Base-by-base conservation (phyloP, 2,329 filamentous ascomycete species). In the Apiospora malaysiana region DNA sequence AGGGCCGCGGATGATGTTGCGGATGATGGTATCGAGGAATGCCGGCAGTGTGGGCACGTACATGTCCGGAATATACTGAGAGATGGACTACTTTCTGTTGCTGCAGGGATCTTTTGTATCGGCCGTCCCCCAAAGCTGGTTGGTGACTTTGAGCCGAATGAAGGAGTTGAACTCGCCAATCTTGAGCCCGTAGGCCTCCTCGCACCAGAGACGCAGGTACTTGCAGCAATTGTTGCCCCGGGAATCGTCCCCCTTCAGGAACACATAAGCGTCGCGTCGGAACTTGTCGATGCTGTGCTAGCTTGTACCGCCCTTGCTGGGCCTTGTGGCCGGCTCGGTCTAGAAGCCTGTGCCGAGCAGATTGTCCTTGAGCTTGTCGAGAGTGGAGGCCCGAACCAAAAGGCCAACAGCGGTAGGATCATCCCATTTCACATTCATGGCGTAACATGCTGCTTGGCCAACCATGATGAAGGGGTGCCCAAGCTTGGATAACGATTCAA, bases 141-240 rank as follows among this genome's bases (percentile, higher is more conserved):
- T 23, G 42, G 42, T 42, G 16, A 18, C 14, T 10, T 66, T 66
- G 37, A 66, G n/a, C 3, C 16, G 37, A 23, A 66, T 45, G 23
- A 66, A 66, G 23, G n/a, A 42, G 2, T 32, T 16, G 42, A 2
- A 6, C 12, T 21, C 1, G 63, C 40, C 9, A 9, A 66, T 66
- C n/a, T 42, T 66, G 21, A 66, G 37, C 18, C 42, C 37, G 10
- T 66, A 66, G 21, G 21, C n/a, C 37, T 66, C 40, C 65, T 66
- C 65, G 40, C 10, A n/a, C 65, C 65, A 66, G 65, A 66, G 40
- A n/a, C 65, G 65, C 5, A 66, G 65, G n/a, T 21, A 66, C 40
- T 37, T 43, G 43, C 65, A 66, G 37, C 14, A 18, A 12, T 6
- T 23, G 25, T 42, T 42, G 14, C n/a, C 40, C 3, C 56, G 18